phyloP scores from a whole-genome alignment of 441 rosid species.

The Kokia cookei region DNA sequence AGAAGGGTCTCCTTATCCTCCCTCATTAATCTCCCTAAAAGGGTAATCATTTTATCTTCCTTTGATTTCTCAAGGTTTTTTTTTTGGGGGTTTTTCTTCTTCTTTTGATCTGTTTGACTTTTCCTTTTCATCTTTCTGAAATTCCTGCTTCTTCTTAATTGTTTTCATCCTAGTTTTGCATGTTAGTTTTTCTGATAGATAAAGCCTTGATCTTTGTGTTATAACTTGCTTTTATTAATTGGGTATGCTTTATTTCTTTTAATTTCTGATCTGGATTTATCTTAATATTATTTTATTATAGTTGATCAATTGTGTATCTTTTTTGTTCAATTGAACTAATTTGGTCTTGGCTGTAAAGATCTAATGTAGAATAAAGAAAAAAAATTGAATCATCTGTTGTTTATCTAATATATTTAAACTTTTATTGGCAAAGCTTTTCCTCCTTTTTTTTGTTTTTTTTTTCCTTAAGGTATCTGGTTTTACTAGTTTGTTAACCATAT shows the following conservation, averaged over 20 bases:
- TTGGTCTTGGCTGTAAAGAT: not conserved
- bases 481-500: not conserved
- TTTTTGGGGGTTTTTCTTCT: not conserved
- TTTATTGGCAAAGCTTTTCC: not conserved
- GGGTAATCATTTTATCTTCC: not conserved
- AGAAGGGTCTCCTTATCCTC: slow-evolving; percentile 23
- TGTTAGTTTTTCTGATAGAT: not conserved
- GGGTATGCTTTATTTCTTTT: not conserved
- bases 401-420: not conserved
- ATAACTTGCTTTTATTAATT: not conserved
- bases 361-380: not conserved
- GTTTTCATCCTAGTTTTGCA: not conserved
- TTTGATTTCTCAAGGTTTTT: not conserved
- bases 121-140: not conserved
- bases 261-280: not conserved
- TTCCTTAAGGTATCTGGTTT: slow-evolving; percentile 1
- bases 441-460: not conserved
- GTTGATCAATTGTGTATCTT: not conserved
- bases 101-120: not conserved
- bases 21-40: not conserved
- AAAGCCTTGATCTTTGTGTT: not conserved
- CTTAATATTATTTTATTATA: not conserved
- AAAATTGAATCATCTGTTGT: not conserved
- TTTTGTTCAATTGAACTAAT: not conserved
- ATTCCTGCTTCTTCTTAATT: not conserved